Base-by-base conservation (phyloP, 2,329 filamentous ascomycete genomes). In the Thelonectria olida region DNA sequence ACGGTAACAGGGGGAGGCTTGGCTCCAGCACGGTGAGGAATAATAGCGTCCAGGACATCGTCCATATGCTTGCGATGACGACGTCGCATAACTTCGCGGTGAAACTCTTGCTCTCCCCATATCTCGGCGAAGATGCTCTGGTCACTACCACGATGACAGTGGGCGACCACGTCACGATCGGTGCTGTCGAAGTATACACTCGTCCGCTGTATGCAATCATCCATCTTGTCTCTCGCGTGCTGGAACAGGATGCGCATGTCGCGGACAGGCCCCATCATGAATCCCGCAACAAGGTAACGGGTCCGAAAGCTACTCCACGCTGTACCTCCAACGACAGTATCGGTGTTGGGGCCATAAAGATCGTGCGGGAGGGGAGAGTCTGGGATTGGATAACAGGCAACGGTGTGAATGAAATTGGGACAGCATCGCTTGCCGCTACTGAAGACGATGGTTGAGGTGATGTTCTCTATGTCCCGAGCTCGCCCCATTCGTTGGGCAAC, bases 71-170 rank as follows among this genome's bases (percentile, higher is more conserved):
- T 63, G 36, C 70, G 67, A 51, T 73, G 66, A 12, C 67, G 66
- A 5, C 72, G 71, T 13, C 73, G 68, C 67, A 73, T 71, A 38
- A 68, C 65, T 31, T 74, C 72, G 38, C 73, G 70, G 34, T 73
- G 70, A 54, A 67, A 71, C 59, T 74, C 72, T 27, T 74, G 73
- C 62, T 72, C 67, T 23, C 71, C 72, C 41, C 69, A 68, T 51
- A 74, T 72, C 54, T 72, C 71, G 50, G 63, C 63, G 57, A 72
- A 74, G 59, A 75, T 66, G 58, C 65, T 66, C 60, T 75, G 73
- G 50, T 75, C 72, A 44, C 67, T 72, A 3, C 71, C 72, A 8
- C 38, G 41, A 49, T 70, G 68, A 58, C 70, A 73, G 20, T 55
- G 25, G 27, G 68, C 64, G 3, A 65, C 58, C 5, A 10, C 13